A percentile compares a stretch with the other conserved stretches of the same genome.
These are phyloP conservation scores for Xanthoconium stramineum DNA, from an alignment of 768 basidiomycete genomes.

Conservation along the genomic window DNA sequence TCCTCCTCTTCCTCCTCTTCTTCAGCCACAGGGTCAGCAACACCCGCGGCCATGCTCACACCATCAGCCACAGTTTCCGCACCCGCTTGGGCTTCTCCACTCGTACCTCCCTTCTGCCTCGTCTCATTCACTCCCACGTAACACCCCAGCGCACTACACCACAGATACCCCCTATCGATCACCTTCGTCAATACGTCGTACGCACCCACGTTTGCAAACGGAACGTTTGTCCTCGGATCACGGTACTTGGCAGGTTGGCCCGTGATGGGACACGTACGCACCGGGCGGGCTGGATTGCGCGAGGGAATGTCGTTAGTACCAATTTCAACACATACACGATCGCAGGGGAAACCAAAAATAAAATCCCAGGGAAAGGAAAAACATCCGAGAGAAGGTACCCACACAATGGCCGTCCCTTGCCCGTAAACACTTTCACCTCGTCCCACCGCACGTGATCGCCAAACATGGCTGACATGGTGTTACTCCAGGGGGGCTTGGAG, in stretches of 20 bases:
- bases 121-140: slow-evolving; percentile 29
- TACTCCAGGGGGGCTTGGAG: slow-evolving; percentile 56
- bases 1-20: neutral
- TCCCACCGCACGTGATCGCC: slow-evolving; percentile 85
- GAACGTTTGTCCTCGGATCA: slow-evolving; percentile 77
- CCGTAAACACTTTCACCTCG: slow-evolving; percentile 58
- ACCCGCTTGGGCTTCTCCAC: neutral
- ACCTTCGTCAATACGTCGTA: slow-evolving; percentile 62
- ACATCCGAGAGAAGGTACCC: slow-evolving; percentile 13
- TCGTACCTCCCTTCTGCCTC: neutral
- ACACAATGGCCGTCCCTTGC: slow-evolving; percentile 67
- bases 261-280: slow-evolving; percentile 70
- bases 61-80: neutral
- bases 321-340: neutral
- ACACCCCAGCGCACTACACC: slow-evolving; percentile 47
- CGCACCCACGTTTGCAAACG: slow-evolving; percentile 69
- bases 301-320: neutral
- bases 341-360: neutral
- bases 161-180: slow-evolving; percentile 66
- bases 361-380: neutral
- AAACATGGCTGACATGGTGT: slow-evolving; percentile 81
- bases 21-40: neutral
- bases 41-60: neutral
- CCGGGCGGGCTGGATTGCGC: slow-evolving; percentile 48
- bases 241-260: slow-evolving; percentile 73